These are phyloP conservation scores for Platanthera guangdongensis DNA, from an alignment of 106 monocot genomes.

Conservation along the genomic window DNA sequence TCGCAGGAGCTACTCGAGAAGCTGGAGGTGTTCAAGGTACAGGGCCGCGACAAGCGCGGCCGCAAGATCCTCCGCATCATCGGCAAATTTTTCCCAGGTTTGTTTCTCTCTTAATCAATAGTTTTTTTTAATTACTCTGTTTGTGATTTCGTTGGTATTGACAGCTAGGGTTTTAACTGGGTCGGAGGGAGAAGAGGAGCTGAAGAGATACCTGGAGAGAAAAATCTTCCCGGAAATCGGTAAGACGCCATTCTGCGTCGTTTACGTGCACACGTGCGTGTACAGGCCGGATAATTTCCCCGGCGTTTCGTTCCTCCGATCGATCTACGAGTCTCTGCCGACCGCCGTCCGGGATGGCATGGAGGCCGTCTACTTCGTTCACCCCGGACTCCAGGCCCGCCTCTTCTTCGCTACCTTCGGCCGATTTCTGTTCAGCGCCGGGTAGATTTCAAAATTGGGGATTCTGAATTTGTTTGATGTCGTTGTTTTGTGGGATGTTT, in stretches of 20 bases:
- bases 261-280: constrained; percentile 69
- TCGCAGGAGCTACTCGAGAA: constrained; percentile 20
- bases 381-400: constrained; percentile 76
- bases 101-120: not conserved
- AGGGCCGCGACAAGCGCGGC: constrained; percentile 72
- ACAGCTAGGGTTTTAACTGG: constrained; percentile 37
- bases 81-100: constrained; percentile 86
- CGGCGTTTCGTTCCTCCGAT: constrained; percentile 51
- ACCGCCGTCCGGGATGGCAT: constrained; percentile 30
- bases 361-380: constrained; percentile 71
- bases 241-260: constrained; percentile 37
- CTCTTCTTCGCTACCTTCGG: constrained; percentile 91
- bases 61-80: constrained; percentile 65
- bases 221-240: constrained; percentile 48
- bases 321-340: constrained; percentile 55
- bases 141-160: not conserved
- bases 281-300: constrained; percentile 62
- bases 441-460: constrained; percentile 19
- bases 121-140: not conserved
- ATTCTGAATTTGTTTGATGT: not conserved
- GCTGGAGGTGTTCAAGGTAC: constrained; percentile 47
- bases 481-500: not conserved
- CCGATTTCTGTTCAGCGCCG: constrained; percentile 72
- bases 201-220: constrained; percentile 47
- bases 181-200: constrained; percentile 25